A percentile compares a stretch with the other conserved stretches of the same genome.
phyloP scores from a whole-genome alignment of 2,329 filamentous ascomycete species.

The Fusarium tjaetaba region DNA sequence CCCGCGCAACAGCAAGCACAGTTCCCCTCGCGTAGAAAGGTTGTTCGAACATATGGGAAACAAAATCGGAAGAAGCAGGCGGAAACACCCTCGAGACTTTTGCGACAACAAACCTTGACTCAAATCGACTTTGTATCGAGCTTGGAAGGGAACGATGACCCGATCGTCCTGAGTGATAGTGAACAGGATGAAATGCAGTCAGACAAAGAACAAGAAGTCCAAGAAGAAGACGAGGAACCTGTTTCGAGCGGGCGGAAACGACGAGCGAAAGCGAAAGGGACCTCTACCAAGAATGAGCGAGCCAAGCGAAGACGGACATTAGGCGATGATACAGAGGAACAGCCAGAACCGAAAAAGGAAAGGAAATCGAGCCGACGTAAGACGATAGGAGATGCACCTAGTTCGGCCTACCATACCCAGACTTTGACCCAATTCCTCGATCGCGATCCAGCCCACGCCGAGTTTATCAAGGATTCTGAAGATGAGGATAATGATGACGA shows the following conservation, averaged over 20 bases:
- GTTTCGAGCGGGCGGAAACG: constrained; percentile 41
- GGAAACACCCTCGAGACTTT: constrained; percentile 23
- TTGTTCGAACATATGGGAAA: constrained; percentile 50
- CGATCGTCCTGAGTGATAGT: constrained; percentile 43
- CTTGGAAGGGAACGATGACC: constrained; percentile 45
- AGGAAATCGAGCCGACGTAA: constrained; percentile 40
- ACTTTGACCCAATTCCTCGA: constrained; percentile 54
- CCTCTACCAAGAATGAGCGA: constrained; percentile 15
- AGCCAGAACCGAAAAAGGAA: constrained; percentile 31
- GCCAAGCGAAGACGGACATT: constrained; percentile 45
- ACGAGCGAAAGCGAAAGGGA: constrained; percentile 20
- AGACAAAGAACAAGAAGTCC: constrained; percentile 31
- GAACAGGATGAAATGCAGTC: constrained; percentile 39
- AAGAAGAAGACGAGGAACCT: constrained; percentile 29
- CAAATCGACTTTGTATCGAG: constrained; percentile 54
- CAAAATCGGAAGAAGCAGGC: constrained; percentile 36
- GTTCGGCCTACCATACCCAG: constrained; percentile 53
- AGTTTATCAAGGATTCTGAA: constrained; percentile 52
- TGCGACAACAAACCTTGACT: constrained; percentile 56
- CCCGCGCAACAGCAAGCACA: constrained; percentile 52
- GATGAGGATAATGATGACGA: constrained; percentile 48
- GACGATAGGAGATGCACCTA: constrained; percentile 47
- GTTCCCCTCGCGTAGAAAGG: constrained; percentile 50
- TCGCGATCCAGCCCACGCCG: constrained; percentile 21
- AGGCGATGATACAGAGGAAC: constrained; percentile 36